Evolutionary conservation across 768 basidiomycete genomes (phyloP).

Genomic region (Cantharellus cinnabarinus): DNA sequence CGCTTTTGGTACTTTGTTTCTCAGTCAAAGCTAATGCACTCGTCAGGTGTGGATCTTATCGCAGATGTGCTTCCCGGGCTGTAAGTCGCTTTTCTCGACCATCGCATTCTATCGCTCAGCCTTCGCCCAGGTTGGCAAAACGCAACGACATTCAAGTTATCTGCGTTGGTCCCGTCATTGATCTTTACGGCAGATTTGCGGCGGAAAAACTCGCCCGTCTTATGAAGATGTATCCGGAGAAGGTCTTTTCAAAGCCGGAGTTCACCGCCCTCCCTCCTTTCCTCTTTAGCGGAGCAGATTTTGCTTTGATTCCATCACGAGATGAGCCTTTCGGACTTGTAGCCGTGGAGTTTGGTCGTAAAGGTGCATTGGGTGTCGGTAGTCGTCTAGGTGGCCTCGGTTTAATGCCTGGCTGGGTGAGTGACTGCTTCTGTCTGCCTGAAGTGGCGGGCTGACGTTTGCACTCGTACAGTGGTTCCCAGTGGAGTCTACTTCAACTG

Average conservation of each 20-base stretch:
- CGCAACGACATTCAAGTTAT: conserved; percentile 70
- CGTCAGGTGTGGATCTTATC: conserved; percentile 64
- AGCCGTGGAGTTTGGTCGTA: conserved; percentile 89
- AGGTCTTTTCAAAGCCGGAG: conserved; percentile 90
- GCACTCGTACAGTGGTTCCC: conserved; percentile 67
- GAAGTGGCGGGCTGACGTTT: neutral
- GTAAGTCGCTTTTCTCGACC: conserved; percentile 24
- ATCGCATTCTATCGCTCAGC: conserved; percentile 5
- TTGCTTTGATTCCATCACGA: conserved; percentile 85
- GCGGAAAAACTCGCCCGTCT: conserved; percentile 82
- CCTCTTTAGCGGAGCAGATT: conserved; percentile 86
- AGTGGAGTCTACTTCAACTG: conserved; percentile 80
- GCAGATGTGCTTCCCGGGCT: conserved; percentile 86
- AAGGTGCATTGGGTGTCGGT: conserved; percentile 90
- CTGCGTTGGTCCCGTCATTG: conserved; percentile 84
- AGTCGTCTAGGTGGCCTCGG: conserved; percentile 86
- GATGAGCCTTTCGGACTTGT: conserved; percentile 94
- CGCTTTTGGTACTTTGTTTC: neutral
- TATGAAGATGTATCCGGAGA: conserved; percentile 89
- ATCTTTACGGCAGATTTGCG: conserved; percentile 85
- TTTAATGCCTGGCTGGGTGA: conserved; percentile 93
- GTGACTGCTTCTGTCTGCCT: conserved; percentile 14
- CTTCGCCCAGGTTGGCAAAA: conserved; percentile 47
- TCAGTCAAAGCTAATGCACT: neutral
- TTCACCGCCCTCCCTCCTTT: conserved; percentile 88